These are phyloP conservation scores for Neofusicoccum cordaticola DNA, from an alignment of 2,329 filamentous ascomycete genomes.

Conservation along the genomic window DNA sequence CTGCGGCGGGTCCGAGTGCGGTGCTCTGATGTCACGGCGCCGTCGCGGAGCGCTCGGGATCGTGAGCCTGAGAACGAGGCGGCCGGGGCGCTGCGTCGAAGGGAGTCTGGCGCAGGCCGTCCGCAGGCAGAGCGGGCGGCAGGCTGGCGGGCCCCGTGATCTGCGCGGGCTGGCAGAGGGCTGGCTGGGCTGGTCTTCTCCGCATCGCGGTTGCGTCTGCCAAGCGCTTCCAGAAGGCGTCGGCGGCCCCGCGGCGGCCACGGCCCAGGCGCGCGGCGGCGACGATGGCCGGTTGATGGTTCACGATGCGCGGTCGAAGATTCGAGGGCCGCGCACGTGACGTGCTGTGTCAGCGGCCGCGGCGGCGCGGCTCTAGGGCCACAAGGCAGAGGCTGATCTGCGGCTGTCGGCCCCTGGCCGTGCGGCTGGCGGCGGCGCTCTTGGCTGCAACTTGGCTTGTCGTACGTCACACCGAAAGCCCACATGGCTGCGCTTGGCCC, in stretches of 20 bases:
- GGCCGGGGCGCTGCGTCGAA: neutral
- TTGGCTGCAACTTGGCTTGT: constrained; percentile 1
- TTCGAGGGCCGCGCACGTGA: neutral
- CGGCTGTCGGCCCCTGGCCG: neutral
- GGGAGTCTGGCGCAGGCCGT: neutral
- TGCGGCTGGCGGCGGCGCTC: neutral
- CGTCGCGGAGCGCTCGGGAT: neutral
- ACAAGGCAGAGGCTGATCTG: neutral
- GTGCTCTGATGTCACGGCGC: neutral
- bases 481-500: neutral
- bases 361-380: constrained; percentile 4
- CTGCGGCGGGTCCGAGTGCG: neutral
- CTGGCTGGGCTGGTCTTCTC: neutral
- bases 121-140: too few relatives aligned
- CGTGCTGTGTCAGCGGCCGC: neutral
- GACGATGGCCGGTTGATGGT: neutral
- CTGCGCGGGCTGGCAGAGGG: neutral
- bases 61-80: neutral
- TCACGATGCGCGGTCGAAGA: neutral
- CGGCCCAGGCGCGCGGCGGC: neutral
- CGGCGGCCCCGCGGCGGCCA: neutral
- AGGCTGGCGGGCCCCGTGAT: neutral
- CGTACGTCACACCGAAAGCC: constrained; percentile 13
- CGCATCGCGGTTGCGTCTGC: constrained; percentile 2
- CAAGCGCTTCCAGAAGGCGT: constrained; percentile 7